phyloP scores from a whole-genome alignment of 306 rosid genomes.

The Quercus suber region DNA sequence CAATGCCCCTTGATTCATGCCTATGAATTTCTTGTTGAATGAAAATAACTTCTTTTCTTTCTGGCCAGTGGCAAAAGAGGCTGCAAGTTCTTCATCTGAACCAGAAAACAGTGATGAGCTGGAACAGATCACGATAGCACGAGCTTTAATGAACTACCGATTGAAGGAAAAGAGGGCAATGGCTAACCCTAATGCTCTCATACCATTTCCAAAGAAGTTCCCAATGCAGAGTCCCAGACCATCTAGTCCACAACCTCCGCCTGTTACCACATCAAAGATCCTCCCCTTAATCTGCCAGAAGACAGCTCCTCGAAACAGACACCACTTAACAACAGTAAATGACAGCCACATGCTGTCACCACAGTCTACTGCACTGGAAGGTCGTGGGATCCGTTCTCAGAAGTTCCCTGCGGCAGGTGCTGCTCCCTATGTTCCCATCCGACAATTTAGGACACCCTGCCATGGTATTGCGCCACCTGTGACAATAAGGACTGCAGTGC shows the following conservation, averaged over 20 bases:
- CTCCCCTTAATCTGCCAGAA: slow-evolving; percentile 84
- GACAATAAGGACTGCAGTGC: slow-evolving; percentile 74
- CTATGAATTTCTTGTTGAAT: neutral
- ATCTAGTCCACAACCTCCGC: slow-evolving; percentile 81
- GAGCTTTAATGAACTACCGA: slow-evolving; percentile 75
- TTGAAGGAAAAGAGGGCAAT: slow-evolving; percentile 73
- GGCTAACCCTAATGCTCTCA: slow-evolving; percentile 62
- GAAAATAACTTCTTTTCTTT: slow-evolving; percentile 28
- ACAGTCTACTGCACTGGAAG: slow-evolving; percentile 41
- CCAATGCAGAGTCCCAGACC: slow-evolving; percentile 71
- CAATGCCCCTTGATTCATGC: neutral
- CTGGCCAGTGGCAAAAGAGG: slow-evolving; percentile 82
- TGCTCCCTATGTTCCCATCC: slow-evolving; percentile 78
- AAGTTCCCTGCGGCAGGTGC: slow-evolving; percentile 83
- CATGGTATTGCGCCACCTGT: slow-evolving; percentile 89
- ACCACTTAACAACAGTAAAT: slow-evolving; percentile 31
- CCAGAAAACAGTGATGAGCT: slow-evolving; percentile 82
- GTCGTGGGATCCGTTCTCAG: slow-evolving; percentile 47
- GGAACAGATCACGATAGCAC: slow-evolving; percentile 93
- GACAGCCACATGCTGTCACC: slow-evolving; percentile 37
- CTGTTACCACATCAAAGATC: slow-evolving; percentile 72
- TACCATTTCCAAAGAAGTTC: slow-evolving; percentile 72
- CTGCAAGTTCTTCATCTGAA: slow-evolving; percentile 83
- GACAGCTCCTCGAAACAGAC: slow-evolving; percentile 49
- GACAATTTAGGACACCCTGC: slow-evolving; percentile 77